Evolutionary conservation across 139 green algal genomes (phyloP).

Genomic region (Axilococcus clingmanii): DNA sequence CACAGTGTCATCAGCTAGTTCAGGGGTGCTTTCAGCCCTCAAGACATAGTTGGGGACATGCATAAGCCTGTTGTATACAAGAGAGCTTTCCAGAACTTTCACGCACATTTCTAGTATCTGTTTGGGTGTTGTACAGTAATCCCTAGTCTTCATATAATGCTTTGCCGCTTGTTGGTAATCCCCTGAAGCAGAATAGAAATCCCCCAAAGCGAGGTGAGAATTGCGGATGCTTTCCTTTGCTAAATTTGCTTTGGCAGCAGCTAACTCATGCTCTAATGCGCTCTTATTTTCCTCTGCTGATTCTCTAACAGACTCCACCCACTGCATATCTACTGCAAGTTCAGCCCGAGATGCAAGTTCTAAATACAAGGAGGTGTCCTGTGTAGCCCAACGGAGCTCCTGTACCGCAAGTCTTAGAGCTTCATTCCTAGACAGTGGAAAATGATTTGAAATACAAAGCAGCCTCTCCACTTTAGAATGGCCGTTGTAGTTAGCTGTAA

Average conservation of each 20-base stretch:
- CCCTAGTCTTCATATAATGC: constrained; percentile 75
- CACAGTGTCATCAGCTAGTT: not conserved
- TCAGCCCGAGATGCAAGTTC: not conserved
- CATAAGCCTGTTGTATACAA: constrained; percentile 76
- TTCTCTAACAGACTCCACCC: too few species aligned
- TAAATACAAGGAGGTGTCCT: not conserved
- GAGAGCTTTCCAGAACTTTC: constrained; percentile 54
- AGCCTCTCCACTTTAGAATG: constrained; percentile 62
- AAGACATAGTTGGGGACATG: constrained; percentile 80
- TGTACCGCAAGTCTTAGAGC: too few species aligned
- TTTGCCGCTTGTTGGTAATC: constrained; percentile 78
- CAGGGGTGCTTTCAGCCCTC: constrained; percentile 67
- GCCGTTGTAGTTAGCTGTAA: constrained; percentile 54
- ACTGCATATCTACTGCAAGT: too few species aligned
- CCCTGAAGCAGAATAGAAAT: constrained; percentile 70
- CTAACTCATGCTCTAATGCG: constrained; percentile 67
- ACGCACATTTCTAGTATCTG: constrained; percentile 88
- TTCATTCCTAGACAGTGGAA: too few species aligned
- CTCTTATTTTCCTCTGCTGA: too few species aligned
- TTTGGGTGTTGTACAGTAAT: constrained; percentile 85
- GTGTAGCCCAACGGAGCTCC: too few species aligned
- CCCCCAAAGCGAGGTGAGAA: constrained; percentile 77
- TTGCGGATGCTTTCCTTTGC: constrained; percentile 91
- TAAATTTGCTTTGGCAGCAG: constrained; percentile 65
- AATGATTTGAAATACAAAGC: constrained; percentile 63